Percentiles rank a stretch among this genome's conserved stretches.
These are phyloP conservation scores for Platanthera guangdongensis DNA, from an alignment of 106 monocot species.

Conservation along the genomic window DNA sequence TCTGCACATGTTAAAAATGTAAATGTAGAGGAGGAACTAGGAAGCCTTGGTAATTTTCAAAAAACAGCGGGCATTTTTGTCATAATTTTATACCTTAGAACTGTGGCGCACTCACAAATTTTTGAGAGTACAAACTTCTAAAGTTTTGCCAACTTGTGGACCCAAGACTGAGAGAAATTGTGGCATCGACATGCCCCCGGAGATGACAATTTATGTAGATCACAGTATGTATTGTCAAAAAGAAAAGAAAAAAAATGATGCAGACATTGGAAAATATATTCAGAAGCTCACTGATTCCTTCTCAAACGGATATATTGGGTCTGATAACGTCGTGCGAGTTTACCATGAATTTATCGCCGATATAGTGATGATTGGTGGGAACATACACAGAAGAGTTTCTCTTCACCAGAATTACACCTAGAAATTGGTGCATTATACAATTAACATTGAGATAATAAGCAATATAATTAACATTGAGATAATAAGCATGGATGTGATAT, in stretches of 20 bases:
- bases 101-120: no score
- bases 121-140: no score
- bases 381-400: slow-evolving; percentile 77
- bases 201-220: slow-evolving; percentile 75
- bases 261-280: no score
- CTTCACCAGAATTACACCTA: slow-evolving; percentile 69
- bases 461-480: no score
- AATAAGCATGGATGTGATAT: no score
- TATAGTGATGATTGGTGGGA: slow-evolving; percentile 80
- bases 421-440: not conserved
- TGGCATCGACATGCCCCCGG: slow-evolving; percentile 78
- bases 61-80: no score
- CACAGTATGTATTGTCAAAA: no score
- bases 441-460: no score
- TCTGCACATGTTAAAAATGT: no score
- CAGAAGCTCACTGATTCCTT: slow-evolving; percentile 63
- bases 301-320: slow-evolving; percentile 80
- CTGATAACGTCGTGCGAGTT: slow-evolving; percentile 67
- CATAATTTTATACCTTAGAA: no score
- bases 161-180: slow-evolving; percentile 53
- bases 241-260: not conserved
- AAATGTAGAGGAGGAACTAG: no score
- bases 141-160: slow-evolving; percentile 24
- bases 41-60: no score
- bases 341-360: slow-evolving; percentile 71